Conservation (phyloP, 2,329 filamentous ascomycete species). For the Botrytis sinoallii region DNA sequence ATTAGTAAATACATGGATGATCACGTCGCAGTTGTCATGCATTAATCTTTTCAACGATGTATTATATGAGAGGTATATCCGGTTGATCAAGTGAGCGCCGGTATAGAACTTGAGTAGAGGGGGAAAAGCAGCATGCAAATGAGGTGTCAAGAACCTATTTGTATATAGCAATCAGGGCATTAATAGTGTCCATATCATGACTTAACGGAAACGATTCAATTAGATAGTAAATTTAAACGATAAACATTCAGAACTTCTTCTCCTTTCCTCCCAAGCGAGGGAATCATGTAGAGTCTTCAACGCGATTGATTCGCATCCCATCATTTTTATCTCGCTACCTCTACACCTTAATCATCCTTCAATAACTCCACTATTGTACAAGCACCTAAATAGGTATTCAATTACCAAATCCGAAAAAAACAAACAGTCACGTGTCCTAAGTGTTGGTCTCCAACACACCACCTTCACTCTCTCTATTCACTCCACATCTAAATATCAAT, state of each 20-base stretch:
- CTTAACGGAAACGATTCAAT: not conserved
- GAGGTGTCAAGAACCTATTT: not conserved
- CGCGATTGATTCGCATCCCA: not conserved
- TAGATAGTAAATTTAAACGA: not conserved
- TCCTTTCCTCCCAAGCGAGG: not conserved
- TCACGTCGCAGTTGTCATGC: slow-evolving; percentile 48
- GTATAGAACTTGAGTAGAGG: not conserved
- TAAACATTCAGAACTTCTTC: not conserved
- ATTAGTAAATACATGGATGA: slow-evolving; percentile 58
- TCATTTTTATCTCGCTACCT: not conserved
- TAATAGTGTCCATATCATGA: not conserved
- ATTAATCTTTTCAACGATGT: not conserved
- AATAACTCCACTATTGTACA: not conserved
- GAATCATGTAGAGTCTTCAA: not conserved
- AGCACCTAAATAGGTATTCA: not conserved
- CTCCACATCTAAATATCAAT: not conserved
- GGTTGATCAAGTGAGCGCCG: not conserved
- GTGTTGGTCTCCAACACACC: not conserved
- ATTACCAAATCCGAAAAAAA: not conserved
- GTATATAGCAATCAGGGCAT: not conserved
- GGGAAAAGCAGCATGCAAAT: not conserved
- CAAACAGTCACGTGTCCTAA: not conserved
- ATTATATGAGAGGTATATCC: not conserved
- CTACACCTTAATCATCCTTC: not conserved
- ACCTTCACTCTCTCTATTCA: not conserved